Evolutionary conservation across 129 eudicot genomes (phyloP).

Genomic region (Scalesia atractyloides): DNA sequence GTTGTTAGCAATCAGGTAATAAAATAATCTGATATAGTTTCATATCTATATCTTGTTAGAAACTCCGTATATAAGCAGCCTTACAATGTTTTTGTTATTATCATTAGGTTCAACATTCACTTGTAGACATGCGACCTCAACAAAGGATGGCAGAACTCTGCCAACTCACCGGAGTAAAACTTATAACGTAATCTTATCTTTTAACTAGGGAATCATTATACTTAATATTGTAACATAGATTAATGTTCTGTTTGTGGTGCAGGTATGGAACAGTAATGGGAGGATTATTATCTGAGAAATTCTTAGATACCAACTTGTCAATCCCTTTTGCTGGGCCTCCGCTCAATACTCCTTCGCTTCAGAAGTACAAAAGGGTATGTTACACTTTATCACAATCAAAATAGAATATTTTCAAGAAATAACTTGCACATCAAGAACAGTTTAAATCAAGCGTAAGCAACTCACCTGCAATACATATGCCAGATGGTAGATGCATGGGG

Average conservation of each 20-base stretch:
- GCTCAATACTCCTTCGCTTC: constrained; percentile 93
- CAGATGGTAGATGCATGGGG: constrained; percentile 99
- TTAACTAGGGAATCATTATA: neutral
- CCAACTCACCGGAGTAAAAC: constrained; percentile 92
- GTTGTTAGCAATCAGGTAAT: constrained; percentile 93
- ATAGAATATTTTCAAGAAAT: neutral
- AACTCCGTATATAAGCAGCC: constrained; percentile 3
- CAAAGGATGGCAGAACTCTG: constrained; percentile 99
- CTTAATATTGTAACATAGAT: neutral
- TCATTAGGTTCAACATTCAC: constrained; percentile 92
- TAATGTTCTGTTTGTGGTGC: constrained; percentile 31
- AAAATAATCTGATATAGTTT: neutral
- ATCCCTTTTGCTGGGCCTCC: constrained; percentile 99
- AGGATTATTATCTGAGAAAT: constrained; percentile 90
- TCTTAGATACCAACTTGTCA: constrained; percentile 81
- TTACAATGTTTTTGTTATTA: neutral
- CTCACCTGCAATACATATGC: neutral
- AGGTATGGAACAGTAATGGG: constrained; percentile 99
- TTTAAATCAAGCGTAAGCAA: constrained; percentile 10
- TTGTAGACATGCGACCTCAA: constrained; percentile 99
- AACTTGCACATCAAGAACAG: constrained; percentile 7
- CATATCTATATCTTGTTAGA: neutral
- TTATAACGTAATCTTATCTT: constrained; percentile 64
- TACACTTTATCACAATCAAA: neutral
- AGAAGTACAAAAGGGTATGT: constrained; percentile 93